phyloP scores from a whole-genome alignment of 495 filamentous ascomycete species.

The Margaritispora aquatica region DNA sequence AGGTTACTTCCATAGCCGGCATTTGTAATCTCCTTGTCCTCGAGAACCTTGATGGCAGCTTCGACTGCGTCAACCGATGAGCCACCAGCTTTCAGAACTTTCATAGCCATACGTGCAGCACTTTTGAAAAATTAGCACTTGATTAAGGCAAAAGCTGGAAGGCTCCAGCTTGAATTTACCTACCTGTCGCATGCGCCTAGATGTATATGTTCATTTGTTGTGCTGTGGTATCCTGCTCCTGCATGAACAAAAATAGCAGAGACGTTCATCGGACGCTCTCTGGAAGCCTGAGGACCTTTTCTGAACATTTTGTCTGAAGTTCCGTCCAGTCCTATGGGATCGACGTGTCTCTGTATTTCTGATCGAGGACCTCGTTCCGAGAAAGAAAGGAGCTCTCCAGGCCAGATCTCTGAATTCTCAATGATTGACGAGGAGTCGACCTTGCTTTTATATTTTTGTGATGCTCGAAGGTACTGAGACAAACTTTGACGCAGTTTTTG shows the following conservation, averaged over 20 bases:
- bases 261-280: conserved; percentile 19
- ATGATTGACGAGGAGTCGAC: conserved; percentile 4
- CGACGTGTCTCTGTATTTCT: neutral
- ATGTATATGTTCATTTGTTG: conserved; percentile 74
- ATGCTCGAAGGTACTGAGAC: conserved; percentile 8
- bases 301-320: conserved; percentile 17
- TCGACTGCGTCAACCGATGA: conserved; percentile 89
- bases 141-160: neutral
- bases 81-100: conserved; percentile 67
- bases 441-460: neutral
- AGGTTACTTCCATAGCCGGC: conserved; percentile 94
- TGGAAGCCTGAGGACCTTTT: neutral
- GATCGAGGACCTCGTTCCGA: too few species aligned
- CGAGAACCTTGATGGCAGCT: conserved; percentile 76
- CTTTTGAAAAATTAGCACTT: conserved; percentile 37
- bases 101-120: conserved; percentile 75
- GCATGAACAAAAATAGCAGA: conserved; percentile 90
- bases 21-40: conserved; percentile 94
- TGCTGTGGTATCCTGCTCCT: conserved; percentile 90
- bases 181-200: conserved; percentile 83
- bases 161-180: conserved; percentile 27
- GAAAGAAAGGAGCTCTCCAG: neutral
- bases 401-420: conserved; percentile 2
- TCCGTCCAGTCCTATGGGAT: conserved; percentile 15
- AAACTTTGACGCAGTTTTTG: conserved; percentile 8